These are phyloP conservation scores for Calonectria pteridis DNA, from an alignment of 2,329 filamentous ascomycete genomes.

Conservation along the genomic window DNA sequence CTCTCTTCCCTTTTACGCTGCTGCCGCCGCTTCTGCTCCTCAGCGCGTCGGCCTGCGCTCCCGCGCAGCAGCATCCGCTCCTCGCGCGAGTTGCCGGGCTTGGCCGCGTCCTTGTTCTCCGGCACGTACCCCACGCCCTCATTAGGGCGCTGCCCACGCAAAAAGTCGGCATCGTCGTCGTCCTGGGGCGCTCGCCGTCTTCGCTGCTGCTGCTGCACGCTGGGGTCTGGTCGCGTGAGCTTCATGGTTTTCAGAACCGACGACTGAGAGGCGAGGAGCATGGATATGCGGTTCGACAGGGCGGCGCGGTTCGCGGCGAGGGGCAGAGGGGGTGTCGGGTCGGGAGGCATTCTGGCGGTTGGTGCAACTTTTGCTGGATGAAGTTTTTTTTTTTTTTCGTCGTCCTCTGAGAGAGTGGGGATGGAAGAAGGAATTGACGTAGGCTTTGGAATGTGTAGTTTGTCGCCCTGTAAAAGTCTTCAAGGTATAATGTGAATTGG, in stretches of 20 bases:
- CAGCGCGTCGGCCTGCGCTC: slow-evolving; percentile 45
- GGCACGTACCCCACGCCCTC: slow-evolving; percentile 57
- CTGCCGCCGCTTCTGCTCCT: slow-evolving; percentile 7
- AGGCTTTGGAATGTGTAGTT: neutral
- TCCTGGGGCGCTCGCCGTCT: slow-evolving; percentile 7
- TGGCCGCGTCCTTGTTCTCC: slow-evolving; percentile 37
- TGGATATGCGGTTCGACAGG: slow-evolving; percentile 57
- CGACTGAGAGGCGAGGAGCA: slow-evolving; percentile 52
- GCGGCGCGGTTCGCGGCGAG: slow-evolving; percentile 53
- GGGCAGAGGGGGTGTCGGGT: slow-evolving; percentile 47
- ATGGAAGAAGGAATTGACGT: neutral
- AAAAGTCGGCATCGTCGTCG: slow-evolving; percentile 44
- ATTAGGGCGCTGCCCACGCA: slow-evolving; percentile 46
- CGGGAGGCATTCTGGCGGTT: slow-evolving; percentile 36
- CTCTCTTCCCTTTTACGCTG: slow-evolving; percentile 42
- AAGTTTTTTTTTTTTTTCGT: neutral
- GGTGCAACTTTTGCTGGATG: neutral
- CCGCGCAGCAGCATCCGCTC: slow-evolving; percentile 51
- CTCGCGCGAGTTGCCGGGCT: slow-evolving; percentile 40
- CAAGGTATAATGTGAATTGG: neutral
- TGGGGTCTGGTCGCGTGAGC: slow-evolving; percentile 36
- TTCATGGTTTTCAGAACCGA: slow-evolving; percentile 49
- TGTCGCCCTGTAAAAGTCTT: neutral
- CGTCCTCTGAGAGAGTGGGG: neutral
- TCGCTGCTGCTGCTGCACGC: slow-evolving; percentile 20